These are phyloP conservation scores for Phytophthora agathidicida DNA, from an alignment of 352 stramenopile species.

Conservation along the genomic window DNA sequence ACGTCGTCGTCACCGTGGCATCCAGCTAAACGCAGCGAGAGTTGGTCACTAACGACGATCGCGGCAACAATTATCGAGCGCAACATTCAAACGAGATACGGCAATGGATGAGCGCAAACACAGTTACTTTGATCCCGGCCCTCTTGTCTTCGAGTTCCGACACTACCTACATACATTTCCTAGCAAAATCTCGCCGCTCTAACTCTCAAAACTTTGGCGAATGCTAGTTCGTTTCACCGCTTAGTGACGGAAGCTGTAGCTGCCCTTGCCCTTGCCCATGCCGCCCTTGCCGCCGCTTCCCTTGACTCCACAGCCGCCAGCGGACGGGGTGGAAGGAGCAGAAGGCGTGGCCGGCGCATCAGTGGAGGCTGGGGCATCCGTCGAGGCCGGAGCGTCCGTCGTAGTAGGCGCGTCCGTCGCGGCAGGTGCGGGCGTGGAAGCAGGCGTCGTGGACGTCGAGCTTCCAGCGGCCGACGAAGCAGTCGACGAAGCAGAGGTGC, in stretches of 20 bases:
- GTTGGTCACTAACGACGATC: conserved; percentile 1
- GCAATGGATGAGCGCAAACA: conserved; percentile 1
- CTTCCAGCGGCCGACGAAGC: conserved; percentile 12
- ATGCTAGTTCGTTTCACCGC: neutral
- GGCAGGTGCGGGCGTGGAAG: conserved; percentile 4
- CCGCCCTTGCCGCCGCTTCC: conserved; percentile 6
- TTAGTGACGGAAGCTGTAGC: conserved; percentile 23
- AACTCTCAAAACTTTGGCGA: conserved; percentile 9
- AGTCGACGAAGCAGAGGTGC: conserved; percentile 6
- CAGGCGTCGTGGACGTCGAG: conserved; percentile 2
- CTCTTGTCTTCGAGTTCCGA: neutral
- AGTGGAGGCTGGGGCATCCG: neutral
- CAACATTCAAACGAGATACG: no score
- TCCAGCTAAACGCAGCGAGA: no score
- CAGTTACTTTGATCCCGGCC: conserved; percentile 13
- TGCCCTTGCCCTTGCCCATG: conserved; percentile 11
- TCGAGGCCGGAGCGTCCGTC: conserved; percentile 1
- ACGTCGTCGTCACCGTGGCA: no score
- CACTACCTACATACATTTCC: conserved; percentile 12
- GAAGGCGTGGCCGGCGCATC: conserved; percentile 1
- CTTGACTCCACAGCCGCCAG: conserved; percentile 23
- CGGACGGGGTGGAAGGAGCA: conserved; percentile 17
- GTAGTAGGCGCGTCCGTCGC: neutral
- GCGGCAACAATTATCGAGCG: neutral
- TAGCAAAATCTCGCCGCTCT: neutral